Base-by-base conservation (phyloP, 805 yeast species). In the Spathaspora sp. region DNA sequence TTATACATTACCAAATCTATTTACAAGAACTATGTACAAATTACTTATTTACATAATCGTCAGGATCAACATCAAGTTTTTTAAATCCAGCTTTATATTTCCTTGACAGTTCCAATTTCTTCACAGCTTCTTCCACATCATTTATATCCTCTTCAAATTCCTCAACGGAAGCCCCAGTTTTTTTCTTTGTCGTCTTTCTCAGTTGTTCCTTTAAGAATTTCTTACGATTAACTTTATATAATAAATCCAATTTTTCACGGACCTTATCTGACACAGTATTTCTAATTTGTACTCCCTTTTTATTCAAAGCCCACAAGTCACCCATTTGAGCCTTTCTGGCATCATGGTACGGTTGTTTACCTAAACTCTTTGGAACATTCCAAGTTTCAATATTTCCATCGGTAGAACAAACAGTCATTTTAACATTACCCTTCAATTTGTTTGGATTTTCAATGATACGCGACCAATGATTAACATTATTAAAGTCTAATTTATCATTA, bases 271-370 rank as follows among this genome's bases (percentile, higher is more conserved):
- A 57, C 11, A 74, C 47, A 39, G 55, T 57, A 49, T 64, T 66
- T 57, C 67, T 69, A 8, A 68, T 70, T 12, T 60, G 59, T 2
- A 63, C 67, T 31, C 67, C 61, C 60, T 74, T 74, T 57, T 66
- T 66, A 9, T 67, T 75, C 17, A 60, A 61, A 1, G 87, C 85
- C 99, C 98, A 94, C 49, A 85, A 68, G 64, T 94, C 99, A 19
- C 97, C 97, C 62, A 81, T 80, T n/a, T 67, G 68, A 0, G 89
- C 81, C 65, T 94, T 93, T 50, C 97, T 77, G 0, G 97, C 97
- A 71, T 94, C 98, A 62, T 89, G 96, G 59, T 89, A 94, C 2
- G 75, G 82, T 54, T 82, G 86, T 55, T 82, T 82, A 5, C 89
- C 87, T 50, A 80, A 76, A 17, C 96, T 83, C 64, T 85, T 87